These are phyloP conservation scores for Licmophora abbreviata DNA, from an alignment of 108 stramenopile genomes.

Conservation along the genomic window DNA sequence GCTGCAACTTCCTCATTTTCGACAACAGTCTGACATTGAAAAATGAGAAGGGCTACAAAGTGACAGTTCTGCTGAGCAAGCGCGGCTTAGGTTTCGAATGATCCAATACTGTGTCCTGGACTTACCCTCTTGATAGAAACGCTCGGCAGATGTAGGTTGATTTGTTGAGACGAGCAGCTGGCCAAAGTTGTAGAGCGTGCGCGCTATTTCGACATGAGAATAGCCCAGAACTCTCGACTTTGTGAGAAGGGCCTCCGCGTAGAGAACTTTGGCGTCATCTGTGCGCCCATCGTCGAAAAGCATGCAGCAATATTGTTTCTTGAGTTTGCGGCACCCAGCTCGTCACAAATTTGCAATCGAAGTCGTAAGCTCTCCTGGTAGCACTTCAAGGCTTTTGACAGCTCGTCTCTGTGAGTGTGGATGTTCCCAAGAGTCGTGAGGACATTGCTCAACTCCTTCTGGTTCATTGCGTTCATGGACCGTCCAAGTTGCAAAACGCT, in stretches of 20 bases:
- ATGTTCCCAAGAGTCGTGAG: slow-evolving; percentile 31
- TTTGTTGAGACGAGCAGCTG: slow-evolving; percentile 24
- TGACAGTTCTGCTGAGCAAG: no score
- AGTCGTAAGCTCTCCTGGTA: slow-evolving; percentile 36
- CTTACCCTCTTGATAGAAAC: slow-evolving; percentile 45
- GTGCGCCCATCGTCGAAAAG: slow-evolving; percentile 12
- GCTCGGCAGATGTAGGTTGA: slow-evolving; percentile 5
- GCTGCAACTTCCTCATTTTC: slow-evolving; percentile 23
- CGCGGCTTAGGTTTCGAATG: no score
- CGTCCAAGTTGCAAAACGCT: slow-evolving; percentile 1
- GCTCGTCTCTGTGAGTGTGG: slow-evolving; percentile 13
- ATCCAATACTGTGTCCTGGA: no score
- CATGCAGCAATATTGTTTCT: slow-evolving; percentile 36
- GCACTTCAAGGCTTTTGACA: slow-evolving; percentile 25
- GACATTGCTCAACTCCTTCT: slow-evolving; percentile 31
- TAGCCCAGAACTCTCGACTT: slow-evolving; percentile 23
- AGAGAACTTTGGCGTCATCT: slow-evolving; percentile 25
- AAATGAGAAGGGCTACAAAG: slow-evolving; percentile 1
- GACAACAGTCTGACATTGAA: slow-evolving; percentile 6
- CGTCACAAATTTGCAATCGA: slow-evolving; percentile 15
- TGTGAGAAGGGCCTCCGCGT: slow-evolving; percentile 24
- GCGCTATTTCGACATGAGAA: slow-evolving; percentile 24
- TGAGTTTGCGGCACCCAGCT: slow-evolving; percentile 27
- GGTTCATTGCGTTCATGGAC: slow-evolving; percentile 4
- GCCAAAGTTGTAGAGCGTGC: slow-evolving; percentile 30